These are phyloP conservation scores for Lippia alba DNA, from an alignment of 305 asterid species.

Conservation along the genomic window DNA sequence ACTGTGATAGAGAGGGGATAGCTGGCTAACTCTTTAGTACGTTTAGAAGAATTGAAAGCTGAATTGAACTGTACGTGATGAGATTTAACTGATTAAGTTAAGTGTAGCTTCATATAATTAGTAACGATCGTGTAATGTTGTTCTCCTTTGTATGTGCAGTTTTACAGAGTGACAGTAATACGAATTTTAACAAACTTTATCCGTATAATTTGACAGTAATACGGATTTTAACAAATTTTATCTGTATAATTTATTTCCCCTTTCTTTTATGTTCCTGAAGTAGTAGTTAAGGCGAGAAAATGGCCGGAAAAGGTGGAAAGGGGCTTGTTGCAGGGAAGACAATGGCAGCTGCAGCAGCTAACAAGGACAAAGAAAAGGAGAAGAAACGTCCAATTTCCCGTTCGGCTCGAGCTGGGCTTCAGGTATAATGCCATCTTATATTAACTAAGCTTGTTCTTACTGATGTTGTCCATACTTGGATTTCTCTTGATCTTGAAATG, in stretches of 20 bases:
- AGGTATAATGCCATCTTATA: constrained; percentile 45
- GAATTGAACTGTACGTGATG: neutral
- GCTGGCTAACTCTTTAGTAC: neutral
- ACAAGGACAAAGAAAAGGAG: constrained; percentile 90
- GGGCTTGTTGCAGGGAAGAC: constrained; percentile 96
- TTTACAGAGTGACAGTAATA: neutral
- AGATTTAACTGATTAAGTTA: neutral
- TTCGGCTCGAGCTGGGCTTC: constrained; percentile 95
- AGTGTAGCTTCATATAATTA: neutral
- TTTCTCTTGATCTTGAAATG: neutral
- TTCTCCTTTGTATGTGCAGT: neutral
- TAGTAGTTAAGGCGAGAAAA: constrained; percentile 33
- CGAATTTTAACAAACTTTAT: too few species aligned
- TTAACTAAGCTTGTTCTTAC: neutral
- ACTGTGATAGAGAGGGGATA: neutral
- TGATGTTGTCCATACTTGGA: neutral
- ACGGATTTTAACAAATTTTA: too few species aligned
- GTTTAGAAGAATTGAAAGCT: neutral
- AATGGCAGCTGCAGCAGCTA: constrained; percentile 83
- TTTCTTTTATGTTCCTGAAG: neutral
- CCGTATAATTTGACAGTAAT: neutral
- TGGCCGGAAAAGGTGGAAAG: constrained; percentile 99
- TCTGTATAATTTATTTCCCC: neutral
- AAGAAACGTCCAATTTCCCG: constrained; percentile 86
- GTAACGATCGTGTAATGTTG: too few species aligned